Evolutionary conservation across 495 filamentous ascomycete species (phyloP), one percentile per base, ranked within the genome.

Genomic region (Penicillium crystallinum): DNA sequence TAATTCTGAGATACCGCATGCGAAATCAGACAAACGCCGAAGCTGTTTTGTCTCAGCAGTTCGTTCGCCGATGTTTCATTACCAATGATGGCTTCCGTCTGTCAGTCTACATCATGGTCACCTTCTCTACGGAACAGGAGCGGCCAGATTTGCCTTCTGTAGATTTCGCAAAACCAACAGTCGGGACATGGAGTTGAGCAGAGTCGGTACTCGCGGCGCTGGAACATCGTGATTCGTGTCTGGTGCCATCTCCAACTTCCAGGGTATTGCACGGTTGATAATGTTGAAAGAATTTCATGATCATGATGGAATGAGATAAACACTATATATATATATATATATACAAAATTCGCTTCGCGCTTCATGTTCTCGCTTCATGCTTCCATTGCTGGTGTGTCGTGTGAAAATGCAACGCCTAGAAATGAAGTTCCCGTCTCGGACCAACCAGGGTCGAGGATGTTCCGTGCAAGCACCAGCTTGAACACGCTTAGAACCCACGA

Each of bases 101-200:
- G 30, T 58, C 27, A n/a, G n/a, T 46, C 49, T 12, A 54, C 38
- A 18, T 62, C 41, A 1, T 63, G 33, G 19, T 56, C 36, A n/a
- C n/a, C n/a, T n/a, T 34, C 60, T 63, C 14, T 56, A 59, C 36
- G 41, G 41, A 11, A 34, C 42, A 17, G 38, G 40, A 21, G 46
- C 52, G 27, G 30, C 43, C 25, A 48, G 18, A 12, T 55, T 47
- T 27, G 52, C 46, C 22, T 51, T 4, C n/a, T n/a, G n/a, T n/a
- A n/a, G n/a, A n/a, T n/a, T n/a, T n/a, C n/a, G n/a, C n/a, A n/a
- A n/a, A n/a, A n/a, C n/a, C n/a, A n/a, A n/a, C n/a, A n/a, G n/a
- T n/a, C n/a, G n/a, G n/a, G n/a, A n/a, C n/a, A n/a, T n/a, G n/a
- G n/a, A n/a, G n/a, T n/a, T n/a, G n/a, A n/a, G n/a, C n/a, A n/a